A percentile compares a stretch with the other conserved stretches of the same genome.
phyloP scores from a whole-genome alignment of 352 stramenopile species.

The Pythium periplocum region DNA sequence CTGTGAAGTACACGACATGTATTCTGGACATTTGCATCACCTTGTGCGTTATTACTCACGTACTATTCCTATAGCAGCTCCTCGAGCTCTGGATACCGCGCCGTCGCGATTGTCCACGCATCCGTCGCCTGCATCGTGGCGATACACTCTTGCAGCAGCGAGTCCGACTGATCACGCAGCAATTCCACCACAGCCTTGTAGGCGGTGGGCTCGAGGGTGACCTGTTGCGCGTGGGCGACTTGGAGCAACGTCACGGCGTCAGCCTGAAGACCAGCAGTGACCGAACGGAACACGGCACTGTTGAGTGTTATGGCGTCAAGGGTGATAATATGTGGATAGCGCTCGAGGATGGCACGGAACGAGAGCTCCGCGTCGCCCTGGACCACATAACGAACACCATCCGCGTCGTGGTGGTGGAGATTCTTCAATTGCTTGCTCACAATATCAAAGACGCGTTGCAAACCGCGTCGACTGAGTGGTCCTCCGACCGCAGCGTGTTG shows the following conservation, averaged over 20 bases:
- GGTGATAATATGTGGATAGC: conserved; percentile 42
- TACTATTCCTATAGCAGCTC: background rate
- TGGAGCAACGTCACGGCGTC: conserved; percentile 46
- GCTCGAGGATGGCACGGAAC: conserved; percentile 44
- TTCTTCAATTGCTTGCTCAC: conserved; percentile 47
- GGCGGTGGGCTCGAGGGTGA: conserved; percentile 34
- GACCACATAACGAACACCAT: conserved; percentile 24
- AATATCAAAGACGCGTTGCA: conserved; percentile 53
- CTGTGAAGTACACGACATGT: too few relatives aligned
- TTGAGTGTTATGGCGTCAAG: conserved; percentile 37
- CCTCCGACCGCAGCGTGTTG: conserved; percentile 24
- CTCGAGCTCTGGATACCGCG: conserved; percentile 10
- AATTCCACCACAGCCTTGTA: conserved; percentile 47
- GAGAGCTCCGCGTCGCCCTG: conserved; percentile 40
- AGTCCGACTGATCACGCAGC: background rate
- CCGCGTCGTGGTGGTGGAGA: conserved; percentile 12
- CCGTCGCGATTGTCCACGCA: conserved; percentile 1
- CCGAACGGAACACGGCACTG: conserved; percentile 46
- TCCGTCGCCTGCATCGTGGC: conserved; percentile 6
- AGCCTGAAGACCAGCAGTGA: conserved; percentile 27
- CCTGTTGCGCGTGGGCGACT: conserved; percentile 24
- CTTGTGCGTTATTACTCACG: too few relatives aligned
- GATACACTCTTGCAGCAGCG: background rate
- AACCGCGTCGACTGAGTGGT: conserved; percentile 37
- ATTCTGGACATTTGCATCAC: too few relatives aligned